Evolutionary conservation across 345 rosid species (phyloP).

Genomic region (Alliaria petiolata): DNA sequence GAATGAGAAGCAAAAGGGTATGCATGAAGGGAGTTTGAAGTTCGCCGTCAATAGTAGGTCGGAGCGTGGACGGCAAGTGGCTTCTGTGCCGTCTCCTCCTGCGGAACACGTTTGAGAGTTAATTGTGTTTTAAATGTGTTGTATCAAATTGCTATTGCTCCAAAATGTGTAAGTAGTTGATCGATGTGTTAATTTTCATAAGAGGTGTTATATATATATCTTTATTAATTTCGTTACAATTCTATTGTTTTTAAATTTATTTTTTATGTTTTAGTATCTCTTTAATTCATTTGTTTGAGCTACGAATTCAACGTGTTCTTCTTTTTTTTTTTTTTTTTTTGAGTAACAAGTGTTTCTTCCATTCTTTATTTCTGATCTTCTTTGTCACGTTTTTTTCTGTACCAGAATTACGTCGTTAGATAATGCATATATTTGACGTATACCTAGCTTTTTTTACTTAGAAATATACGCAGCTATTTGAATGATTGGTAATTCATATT

Average conservation of each 20-base stretch:
- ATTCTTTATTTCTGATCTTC: not conserved
- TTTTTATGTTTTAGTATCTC: not conserved
- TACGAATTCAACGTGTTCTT: not conserved
- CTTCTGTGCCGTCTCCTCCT: conserved; percentile 36
- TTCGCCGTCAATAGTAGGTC: conserved; percentile 72
- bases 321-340: too few relatives aligned
- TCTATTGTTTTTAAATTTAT: not conserved
- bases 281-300: not conserved
- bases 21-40: conserved; percentile 63
- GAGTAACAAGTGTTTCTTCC: too few relatives aligned
- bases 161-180: not conserved
- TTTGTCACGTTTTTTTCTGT: not conserved
- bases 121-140: conserved; percentile 8
- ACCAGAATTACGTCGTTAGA: too few relatives aligned
- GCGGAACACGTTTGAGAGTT: conserved; percentile 43
- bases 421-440: too few relatives aligned
- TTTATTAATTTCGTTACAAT: not conserved
- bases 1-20: conserved; percentile 54
- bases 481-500: too few relatives aligned
- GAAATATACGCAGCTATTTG: too few relatives aligned
- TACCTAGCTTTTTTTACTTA: too few relatives aligned
- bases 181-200: not conserved
- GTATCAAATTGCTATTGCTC: not conserved
- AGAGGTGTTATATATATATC: not conserved
- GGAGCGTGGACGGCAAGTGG: conserved; percentile 63